A percentile compares a stretch with the other conserved stretches of the same genome.
These are phyloP conservation scores for Trifolium subterraneum DNA, from an alignment of 306 rosid species.

Conservation along the genomic window DNA sequence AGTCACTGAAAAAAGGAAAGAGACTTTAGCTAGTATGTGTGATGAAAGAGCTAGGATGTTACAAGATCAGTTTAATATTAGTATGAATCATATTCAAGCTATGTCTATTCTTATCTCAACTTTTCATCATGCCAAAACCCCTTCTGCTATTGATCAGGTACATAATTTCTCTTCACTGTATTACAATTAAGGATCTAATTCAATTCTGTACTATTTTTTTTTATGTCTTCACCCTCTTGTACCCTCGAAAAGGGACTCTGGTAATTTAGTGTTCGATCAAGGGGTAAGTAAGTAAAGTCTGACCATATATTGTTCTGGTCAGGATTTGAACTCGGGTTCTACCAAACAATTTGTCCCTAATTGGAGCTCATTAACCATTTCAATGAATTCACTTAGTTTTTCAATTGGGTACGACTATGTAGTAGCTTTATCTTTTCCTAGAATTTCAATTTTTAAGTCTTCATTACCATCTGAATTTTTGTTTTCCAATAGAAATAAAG, in stretches of 20 bases:
- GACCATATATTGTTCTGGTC: not conserved
- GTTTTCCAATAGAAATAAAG: conserved; percentile 1
- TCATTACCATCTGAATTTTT: not conserved
- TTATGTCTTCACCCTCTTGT: not conserved
- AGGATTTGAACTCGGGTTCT: not conserved
- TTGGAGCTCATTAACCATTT: not conserved
- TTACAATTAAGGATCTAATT: conserved; percentile 26
- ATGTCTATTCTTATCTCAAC: conserved; percentile 94
- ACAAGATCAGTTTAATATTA: conserved; percentile 96
- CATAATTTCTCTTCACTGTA: not conserved
- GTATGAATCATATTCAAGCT: conserved; percentile 97
- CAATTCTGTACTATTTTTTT: conserved; percentile 16
- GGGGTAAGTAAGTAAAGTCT: not conserved
- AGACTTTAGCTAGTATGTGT: conserved; percentile 87
- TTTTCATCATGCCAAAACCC: conserved; percentile 83
- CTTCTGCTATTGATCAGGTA: conserved; percentile 97
- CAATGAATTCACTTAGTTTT: too few relatives aligned
- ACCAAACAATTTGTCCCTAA: not conserved
- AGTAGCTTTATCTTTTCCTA: not conserved
- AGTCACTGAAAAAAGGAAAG: conserved; percentile 86
- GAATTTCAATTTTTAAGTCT: not conserved
- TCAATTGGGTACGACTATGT: too few relatives aligned
- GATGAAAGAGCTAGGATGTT: conserved; percentile 97
- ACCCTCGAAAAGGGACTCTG: not conserved
- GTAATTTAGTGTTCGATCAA: not conserved